phyloP scores from a whole-genome alignment of 768 basidiomycete species.

The Trametes elegans region DNA sequence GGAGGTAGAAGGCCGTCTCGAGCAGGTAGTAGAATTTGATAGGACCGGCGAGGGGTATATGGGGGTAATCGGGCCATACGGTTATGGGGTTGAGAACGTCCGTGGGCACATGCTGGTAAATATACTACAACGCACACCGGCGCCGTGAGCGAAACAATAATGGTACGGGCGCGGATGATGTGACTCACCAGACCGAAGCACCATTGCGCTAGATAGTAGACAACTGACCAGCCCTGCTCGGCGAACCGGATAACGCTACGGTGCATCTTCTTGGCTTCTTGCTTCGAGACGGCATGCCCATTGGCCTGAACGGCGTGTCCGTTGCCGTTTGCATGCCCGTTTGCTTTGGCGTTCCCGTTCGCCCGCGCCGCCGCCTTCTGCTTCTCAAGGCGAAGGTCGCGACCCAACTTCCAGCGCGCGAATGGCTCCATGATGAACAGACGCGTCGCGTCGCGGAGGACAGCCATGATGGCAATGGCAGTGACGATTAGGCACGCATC shows the following conservation, averaged over 20 bases:
- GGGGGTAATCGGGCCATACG: conserved; percentile 82
- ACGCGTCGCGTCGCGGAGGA: conserved; percentile 77
- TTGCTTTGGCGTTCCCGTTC: conserved; percentile 31
- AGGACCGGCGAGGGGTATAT: conserved; percentile 72
- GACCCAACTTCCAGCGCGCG: conserved; percentile 70
- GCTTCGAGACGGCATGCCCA: conserved; percentile 29
- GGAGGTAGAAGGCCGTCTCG: conserved; percentile 86
- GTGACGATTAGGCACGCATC: conserved; percentile 80
- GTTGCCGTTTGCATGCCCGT: conserved; percentile 31
- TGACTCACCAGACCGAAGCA: conserved; percentile 64
- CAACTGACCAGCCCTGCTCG: conserved; percentile 89
- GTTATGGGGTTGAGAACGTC: conserved; percentile 57
- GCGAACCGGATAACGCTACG: conserved; percentile 84
- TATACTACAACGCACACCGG: conserved; percentile 55
- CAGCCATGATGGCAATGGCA: conserved; percentile 85
- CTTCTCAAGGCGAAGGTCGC: conserved; percentile 40
- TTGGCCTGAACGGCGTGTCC: conserved; percentile 30
- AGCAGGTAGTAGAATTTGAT: conserved; percentile 89
- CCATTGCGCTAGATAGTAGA: conserved; percentile 81
- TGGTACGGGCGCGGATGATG: background rate
- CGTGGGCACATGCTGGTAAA: conserved; percentile 72
- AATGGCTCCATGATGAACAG: conserved; percentile 77
- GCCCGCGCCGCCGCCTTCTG: conserved; percentile 20
- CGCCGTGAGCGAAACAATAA: conserved; percentile 44
- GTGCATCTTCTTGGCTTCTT: conserved; percentile 60